Evolutionary conservation across 257 asterid genomes (phyloP).

Genomic region (Scutellaria baicalensis): DNA sequence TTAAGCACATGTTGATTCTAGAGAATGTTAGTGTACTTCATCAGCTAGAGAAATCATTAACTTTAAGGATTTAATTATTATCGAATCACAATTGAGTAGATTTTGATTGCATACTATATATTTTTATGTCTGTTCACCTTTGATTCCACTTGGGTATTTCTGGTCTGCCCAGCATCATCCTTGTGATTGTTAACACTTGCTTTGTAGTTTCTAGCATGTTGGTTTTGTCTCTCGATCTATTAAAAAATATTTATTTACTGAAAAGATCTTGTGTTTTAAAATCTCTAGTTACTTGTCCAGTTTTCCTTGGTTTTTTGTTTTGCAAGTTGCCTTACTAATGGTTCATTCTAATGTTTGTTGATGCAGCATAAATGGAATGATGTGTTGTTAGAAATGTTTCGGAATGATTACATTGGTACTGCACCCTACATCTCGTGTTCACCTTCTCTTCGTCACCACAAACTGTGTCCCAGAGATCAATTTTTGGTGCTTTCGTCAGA

Average conservation of each 20-base stretch:
- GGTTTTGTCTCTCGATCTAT: neutral
- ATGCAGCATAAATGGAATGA: slow-evolving; percentile 86
- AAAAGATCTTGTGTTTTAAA: neutral
- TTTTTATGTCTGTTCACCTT: neutral
- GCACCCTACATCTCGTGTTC: slow-evolving; percentile 82
- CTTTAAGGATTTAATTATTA: neutral
- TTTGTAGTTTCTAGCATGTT: slow-evolving; percentile 1
- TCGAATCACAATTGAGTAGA: neutral
- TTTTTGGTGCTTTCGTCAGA: slow-evolving; percentile 94
- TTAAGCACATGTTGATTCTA: neutral
- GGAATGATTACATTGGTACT: slow-evolving; percentile 88
- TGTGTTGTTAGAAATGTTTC: slow-evolving; percentile 79
- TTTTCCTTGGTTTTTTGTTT: slow-evolving; percentile 11
- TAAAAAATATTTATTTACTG: neutral
- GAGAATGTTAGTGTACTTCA: neutral
- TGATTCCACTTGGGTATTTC: neutral
- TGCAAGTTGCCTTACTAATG: slow-evolving; percentile 22
- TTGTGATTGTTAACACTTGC: neutral
- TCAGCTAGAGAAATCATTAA: neutral
- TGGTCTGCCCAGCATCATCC: neutral
- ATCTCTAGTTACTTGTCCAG: neutral
- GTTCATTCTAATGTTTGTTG: slow-evolving; percentile 23
- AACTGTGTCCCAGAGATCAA: slow-evolving; percentile 79
- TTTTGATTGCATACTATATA: neutral
- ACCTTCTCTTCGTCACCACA: slow-evolving; percentile 92